Evolutionary conservation across 805 yeast species (phyloP), one percentile per base, ranked within the genome.

Genomic region (Saccharomycopsis sp.): DNA sequence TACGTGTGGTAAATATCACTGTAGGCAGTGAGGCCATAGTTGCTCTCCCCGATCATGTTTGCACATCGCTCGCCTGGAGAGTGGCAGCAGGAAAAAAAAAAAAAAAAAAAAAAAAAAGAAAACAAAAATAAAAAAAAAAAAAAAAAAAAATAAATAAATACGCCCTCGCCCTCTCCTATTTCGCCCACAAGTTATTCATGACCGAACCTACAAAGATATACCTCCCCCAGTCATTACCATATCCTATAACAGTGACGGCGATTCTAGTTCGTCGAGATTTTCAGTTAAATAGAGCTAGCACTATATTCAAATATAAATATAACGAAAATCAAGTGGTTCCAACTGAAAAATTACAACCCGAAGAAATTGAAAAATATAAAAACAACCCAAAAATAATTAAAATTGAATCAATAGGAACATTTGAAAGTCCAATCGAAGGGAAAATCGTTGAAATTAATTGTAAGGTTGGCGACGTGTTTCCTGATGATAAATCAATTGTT

Each of bases 361-460:
- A 54, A 31, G 55, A 56, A 47, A 64, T 64, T 6, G 56, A 54
- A 24, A 56, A 57, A 40, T 70, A 79, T 53, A 63, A 75, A 16
- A 70, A 72, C 22, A 51, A 60, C 11, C 52, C 52, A 44, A 62
- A 66, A 48, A 59, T 66, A 48, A 59, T 59, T 17, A 63, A 79
- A 35, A 84, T 82, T 2, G 89, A 84, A 54, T 66, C 77, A 22
- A 77, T 81, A 9, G 90, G 87, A 1, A 71, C 83, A 2, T 88
- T 79, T 59, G 97, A 90, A 59, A 72, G 81, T 31, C 97, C 97
- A 0, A 69, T 85, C 23, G 84, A 77, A 48, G 97, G 97, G 0
- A 66, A 67, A 32, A 63, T 93, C 2, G 61, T 66, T 5, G 56
- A 63, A 8, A 65, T 88, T 51, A 55, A 63, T 20, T 70, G 86